These are phyloP conservation scores for Cryptococcus amylolentus DNA, from an alignment of 1,284 basidiomycete species.

Conservation along the genomic window DNA sequence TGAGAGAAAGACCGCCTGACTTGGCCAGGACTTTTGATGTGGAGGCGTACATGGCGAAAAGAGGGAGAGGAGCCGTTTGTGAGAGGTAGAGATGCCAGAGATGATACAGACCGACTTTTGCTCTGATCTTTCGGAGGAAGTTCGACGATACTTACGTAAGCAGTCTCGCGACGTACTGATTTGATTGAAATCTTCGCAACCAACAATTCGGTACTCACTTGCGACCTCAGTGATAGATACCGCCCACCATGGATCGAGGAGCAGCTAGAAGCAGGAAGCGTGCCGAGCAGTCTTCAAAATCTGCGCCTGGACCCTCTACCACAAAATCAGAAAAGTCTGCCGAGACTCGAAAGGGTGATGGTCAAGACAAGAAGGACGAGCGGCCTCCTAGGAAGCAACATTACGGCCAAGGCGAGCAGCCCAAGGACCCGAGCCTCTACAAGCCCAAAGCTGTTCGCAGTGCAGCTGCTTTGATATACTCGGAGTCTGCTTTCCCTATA, in stretches of 20 bases:
- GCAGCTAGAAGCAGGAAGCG: slow-evolving; percentile 42
- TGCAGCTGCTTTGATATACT: slow-evolving; percentile 35
- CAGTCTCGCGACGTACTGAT: no score
- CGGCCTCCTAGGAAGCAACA: not conserved
- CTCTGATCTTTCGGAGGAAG: no score
- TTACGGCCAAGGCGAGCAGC: slow-evolving; percentile 2
- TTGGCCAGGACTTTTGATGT: slow-evolving; percentile 24
- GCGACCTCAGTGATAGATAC: not conserved
- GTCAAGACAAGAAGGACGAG: not conserved
- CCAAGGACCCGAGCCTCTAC: slow-evolving; percentile 32
- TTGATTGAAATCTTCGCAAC: no score
- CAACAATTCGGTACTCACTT: no score
- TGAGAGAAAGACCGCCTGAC: slow-evolving; percentile 3
- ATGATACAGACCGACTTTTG: not conserved
- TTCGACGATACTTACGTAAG: no score
- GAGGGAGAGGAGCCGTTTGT: not conserved
- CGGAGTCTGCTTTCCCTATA: slow-evolving; percentile 26
- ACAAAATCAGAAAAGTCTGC: not conserved
- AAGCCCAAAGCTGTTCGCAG: slow-evolving; percentile 42
- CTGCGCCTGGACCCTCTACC: not conserved
- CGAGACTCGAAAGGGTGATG: not conserved
- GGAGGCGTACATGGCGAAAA: slow-evolving; percentile 26
- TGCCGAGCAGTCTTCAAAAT: slow-evolving; percentile 1
- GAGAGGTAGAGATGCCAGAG: not conserved
- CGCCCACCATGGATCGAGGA: slow-evolving; percentile 39